Evolutionary conservation across 164 flowering plant genomes (phyloP), one percentile per base, ranked within the genome.

Genomic region (Vitis rotundifolia): DNA sequence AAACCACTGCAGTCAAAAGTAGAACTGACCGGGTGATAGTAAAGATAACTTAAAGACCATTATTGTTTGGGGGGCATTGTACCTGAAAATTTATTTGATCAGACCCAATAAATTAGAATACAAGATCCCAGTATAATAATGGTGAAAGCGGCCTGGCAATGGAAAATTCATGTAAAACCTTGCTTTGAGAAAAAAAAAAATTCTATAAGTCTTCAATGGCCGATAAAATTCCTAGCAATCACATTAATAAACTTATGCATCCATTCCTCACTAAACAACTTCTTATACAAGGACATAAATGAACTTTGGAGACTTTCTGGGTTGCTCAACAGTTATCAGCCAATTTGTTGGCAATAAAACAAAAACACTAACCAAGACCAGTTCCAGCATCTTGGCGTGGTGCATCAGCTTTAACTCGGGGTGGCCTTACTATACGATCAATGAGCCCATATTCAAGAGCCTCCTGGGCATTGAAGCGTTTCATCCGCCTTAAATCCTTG

Each of bases 371-470:
- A 73, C 86, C 89, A 67, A 87, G 90, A 22, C 92, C 88, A 9
- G 83, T 55, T 63, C 82, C 77, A 9, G 76, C 79, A 66, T 82
- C 87, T 68, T 75, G 78, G 61, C 68, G 75, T 12, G 89, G 86
- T 51, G 81, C 83, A 70, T 88, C 90, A 5, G 83, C 82, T 74
- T 86, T 85, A 15, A 85, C 74, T 28, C 83, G 83, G 0, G 89
- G 80, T 16, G 97, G 97, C 84, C 90, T 81, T 50, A 82, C 79
- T 18, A 94, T 80, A 2, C 88, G 88, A 80, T 94, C 99, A 64
- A 92, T 87, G 14, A 94, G 83, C 16, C 99, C 98, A 78, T 94
- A 94, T 51, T 92, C 99, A 29, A 94, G 71, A 70, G 98, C 97
- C 78, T 89, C 89, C 67, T 87, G 81, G 15, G 96, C 88, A 67